These are phyloP conservation scores for Aureococcus anophagefferens DNA, from an alignment of 108 stramenopile species.

Conservation along the genomic window DNA sequence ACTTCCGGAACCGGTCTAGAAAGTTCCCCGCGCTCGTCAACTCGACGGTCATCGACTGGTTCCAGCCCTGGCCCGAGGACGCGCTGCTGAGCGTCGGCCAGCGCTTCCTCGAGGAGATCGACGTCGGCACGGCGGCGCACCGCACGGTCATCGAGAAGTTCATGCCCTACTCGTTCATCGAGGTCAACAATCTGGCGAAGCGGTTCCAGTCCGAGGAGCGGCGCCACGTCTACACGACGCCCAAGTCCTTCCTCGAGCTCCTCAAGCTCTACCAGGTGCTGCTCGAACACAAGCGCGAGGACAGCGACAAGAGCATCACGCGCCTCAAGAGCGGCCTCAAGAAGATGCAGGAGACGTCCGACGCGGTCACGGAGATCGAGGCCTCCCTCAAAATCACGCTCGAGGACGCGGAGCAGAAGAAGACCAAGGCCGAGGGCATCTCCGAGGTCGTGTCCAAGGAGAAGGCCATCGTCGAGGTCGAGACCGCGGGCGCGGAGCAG, in stretches of 20 bases:
- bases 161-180: slow-evolving; percentile 57
- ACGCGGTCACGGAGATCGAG: slow-evolving; percentile 58
- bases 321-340: slow-evolving; percentile 59
- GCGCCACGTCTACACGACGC: slow-evolving; percentile 59
- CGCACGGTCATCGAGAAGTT: slow-evolving; percentile 59
- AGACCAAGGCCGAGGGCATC: slow-evolving; percentile 60
- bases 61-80: slow-evolving; percentile 65
- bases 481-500: slow-evolving; percentile 54
- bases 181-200: slow-evolving; percentile 52
- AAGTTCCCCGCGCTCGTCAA: slow-evolving; percentile 54
- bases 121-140: slow-evolving; percentile 30
- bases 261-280: slow-evolving; percentile 57
- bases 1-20: slow-evolving; percentile 47
- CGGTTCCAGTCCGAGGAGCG: slow-evolving; percentile 44
- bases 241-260: slow-evolving; percentile 62
- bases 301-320: slow-evolving; percentile 35
- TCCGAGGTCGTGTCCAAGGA: slow-evolving; percentile 65
- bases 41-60: slow-evolving; percentile 65
- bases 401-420: slow-evolving; percentile 67
- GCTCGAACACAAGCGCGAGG: slow-evolving; percentile 44
- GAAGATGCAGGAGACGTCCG: slow-evolving; percentile 59
- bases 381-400: slow-evolving; percentile 58
- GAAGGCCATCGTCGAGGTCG: slow-evolving; percentile 61
- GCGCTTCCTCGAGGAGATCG: slow-evolving; percentile 40
- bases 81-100: slow-evolving; percentile 58